Evolutionary conservation across 2,329 filamentous ascomycete species (phyloP).

Genomic region (Colletotrichum lini): DNA sequence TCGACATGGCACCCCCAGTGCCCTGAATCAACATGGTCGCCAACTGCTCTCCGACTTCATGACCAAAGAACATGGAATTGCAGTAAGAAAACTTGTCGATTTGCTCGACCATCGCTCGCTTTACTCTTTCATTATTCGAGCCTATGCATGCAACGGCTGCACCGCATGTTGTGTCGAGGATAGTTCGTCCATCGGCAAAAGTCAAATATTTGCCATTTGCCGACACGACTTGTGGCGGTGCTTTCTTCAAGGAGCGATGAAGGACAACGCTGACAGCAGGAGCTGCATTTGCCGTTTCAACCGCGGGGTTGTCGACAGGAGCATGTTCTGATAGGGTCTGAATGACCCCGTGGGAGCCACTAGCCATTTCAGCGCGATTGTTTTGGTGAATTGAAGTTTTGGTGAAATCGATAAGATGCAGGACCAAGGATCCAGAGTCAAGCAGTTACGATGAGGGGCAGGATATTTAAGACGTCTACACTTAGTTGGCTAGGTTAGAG

Average conservation of each 20-base stretch:
- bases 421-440: too few relatives aligned
- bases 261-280: constrained; percentile 38
- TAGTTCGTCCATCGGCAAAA: constrained; percentile 46
- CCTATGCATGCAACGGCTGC: constrained; percentile 82
- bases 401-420: too few relatives aligned
- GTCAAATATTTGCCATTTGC: constrained; percentile 41
- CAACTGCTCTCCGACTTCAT: constrained; percentile 63
- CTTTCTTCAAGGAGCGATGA: constrained; percentile 36
- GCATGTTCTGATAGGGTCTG: neutral
- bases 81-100: constrained; percentile 68
- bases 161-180: constrained; percentile 82
- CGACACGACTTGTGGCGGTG: constrained; percentile 35
- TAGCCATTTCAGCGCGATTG: neutral
- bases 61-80: constrained; percentile 56
- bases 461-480: neutral
- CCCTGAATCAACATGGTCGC: constrained; percentile 55
- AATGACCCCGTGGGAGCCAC: neutral
- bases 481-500: too few relatives aligned
- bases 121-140: constrained; percentile 74
- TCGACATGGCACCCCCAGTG: constrained; percentile 54
- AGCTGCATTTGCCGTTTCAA: neutral
- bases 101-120: constrained; percentile 71
- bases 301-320: neutral
- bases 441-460: neutral
- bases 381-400: neutral